Base-by-base conservation (phyloP, 2,329 filamentous ascomycete species). In the Fusarium palustre region DNA sequence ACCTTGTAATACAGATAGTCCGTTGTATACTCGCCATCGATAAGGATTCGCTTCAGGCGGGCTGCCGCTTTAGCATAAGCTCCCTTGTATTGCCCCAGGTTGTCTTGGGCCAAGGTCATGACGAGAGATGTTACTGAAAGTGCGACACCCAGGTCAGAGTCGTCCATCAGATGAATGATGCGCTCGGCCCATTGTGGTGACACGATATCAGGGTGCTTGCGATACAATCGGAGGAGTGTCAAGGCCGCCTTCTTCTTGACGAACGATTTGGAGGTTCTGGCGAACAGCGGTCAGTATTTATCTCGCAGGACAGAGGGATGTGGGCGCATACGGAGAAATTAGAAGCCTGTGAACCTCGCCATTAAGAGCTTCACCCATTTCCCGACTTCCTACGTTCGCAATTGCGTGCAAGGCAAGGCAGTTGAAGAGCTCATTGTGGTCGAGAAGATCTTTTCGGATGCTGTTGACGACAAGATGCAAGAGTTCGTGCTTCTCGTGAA, bases 1-100 rank as follows among this genome's bases (percentile, higher is more conserved):
- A 99, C 96, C 76, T 97, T 97, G 85, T 99, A 99, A 83, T 99
- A 99, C 28, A 97, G 88, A 78, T 99, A 99, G 78, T 98, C 96
- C 58, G 89, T 87, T 1, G 93, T 88, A 75, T 93, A 96, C 73
- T 99, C 95, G 68, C 91, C 91, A 72, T 98, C 95, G 28, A 98
- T 90, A 18, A 97, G 86, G 71, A 98, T 92, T 70, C 92, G 91
- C 83, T 97, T 97, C 74, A 99, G 80, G 59, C 94, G 87, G 66
- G 93, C 92, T 1, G 95, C 95, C 33, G 95, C 95, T 81, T 98
- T 99, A 68, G 94, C 90, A 78, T 97, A 98, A 74, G 93, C 93
- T 42, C 94, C 94, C 79, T 92, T 95, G 84, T 97, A 99, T 76
- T 94, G 91, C 2, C 97, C 94, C n/a, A 92, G 88, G 75, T 96